A percentile compares a stretch with the other conserved stretches of the same genome.
Evolutionary conservation across 2,329 filamentous ascomycete species (phyloP).

Genomic region (Ophiobolus disseminans): DNA sequence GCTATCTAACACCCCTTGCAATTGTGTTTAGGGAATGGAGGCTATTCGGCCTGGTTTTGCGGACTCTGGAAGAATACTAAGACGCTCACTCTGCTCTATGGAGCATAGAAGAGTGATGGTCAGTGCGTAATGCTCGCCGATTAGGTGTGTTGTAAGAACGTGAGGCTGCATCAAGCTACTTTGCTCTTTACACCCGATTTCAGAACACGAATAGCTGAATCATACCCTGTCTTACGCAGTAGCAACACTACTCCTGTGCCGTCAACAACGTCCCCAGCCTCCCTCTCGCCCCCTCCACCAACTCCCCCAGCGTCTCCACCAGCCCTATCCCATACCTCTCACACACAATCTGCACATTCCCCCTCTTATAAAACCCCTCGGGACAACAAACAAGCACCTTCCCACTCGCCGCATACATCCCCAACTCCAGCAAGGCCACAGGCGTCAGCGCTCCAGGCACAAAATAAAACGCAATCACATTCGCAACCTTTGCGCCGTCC

Average conservation of each 20-base stretch:
- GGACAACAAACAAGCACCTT: slow-evolving; percentile 62
- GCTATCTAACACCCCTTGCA: too few species aligned
- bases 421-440: slow-evolving; percentile 67
- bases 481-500: slow-evolving; percentile 61
- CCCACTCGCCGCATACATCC: slow-evolving; percentile 55
- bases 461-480: slow-evolving; percentile 65
- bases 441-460: slow-evolving; percentile 60
- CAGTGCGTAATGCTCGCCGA: too few species aligned
- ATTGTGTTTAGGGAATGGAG: not conserved
- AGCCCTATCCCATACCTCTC: slow-evolving; percentile 55
- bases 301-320: slow-evolving; percentile 51
- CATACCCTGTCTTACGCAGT: too few species aligned
- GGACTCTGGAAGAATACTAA: too few species aligned
- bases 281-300: slow-evolving; percentile 45
- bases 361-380: slow-evolving; percentile 63
- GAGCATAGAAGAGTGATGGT: too few species aligned
- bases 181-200: too few species aligned
- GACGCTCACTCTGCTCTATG: too few species aligned
- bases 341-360: slow-evolving; percentile 67
- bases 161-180: too few species aligned
- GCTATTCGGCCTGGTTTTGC: slow-evolving; percentile 2
- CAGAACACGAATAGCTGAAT: too few species aligned
- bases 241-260: too few species aligned
- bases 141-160: too few species aligned
- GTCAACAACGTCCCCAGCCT: slow-evolving; percentile 24